phyloP scores from a whole-genome alignment of 139 green algal species.

The Tetratostichococcus sp. region DNA sequence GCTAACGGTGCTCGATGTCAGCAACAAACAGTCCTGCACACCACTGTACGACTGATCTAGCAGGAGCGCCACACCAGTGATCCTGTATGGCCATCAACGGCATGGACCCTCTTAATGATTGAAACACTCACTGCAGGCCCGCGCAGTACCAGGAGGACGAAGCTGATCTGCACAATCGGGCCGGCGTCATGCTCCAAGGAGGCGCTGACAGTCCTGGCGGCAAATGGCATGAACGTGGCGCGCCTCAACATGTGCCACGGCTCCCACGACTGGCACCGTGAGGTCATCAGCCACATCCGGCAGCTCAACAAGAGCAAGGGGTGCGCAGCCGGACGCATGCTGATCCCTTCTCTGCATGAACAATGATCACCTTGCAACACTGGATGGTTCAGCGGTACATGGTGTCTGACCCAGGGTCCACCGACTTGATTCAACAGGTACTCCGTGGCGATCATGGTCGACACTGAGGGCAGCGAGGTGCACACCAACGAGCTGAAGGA shows the following conservation, averaged over 20 bases:
- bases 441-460: slow-evolving; percentile 73
- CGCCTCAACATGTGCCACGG: slow-evolving; percentile 67
- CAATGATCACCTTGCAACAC: too few species aligned
- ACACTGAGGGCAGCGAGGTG: slow-evolving; percentile 84
- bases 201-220: slow-evolving; percentile 50
- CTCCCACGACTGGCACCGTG: slow-evolving; percentile 54
- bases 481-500: slow-evolving; percentile 57
- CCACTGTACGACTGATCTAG: too few species aligned
- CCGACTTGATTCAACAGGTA: slow-evolving; percentile 44
- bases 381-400: too few species aligned
- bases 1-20: too few species aligned
- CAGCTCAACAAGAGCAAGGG: slow-evolving; percentile 71
- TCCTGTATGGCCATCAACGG: too few species aligned
- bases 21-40: too few species aligned
- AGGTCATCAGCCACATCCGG: slow-evolving; percentile 53
- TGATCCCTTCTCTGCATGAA: neutral
- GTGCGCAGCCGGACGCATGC: slow-evolving; percentile 37
- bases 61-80: neutral
- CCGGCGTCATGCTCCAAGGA: slow-evolving; percentile 41
- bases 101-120: too few species aligned
- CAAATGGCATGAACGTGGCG: slow-evolving; percentile 63
- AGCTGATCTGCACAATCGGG: slow-evolving; percentile 77
- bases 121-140: too few species aligned
- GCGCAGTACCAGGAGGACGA: slow-evolving; percentile 51
- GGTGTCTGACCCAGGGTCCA: too few species aligned